These are phyloP conservation scores for Aspergillus sp. DNA, from an alignment of 2,329 filamentous ascomycete species.

Conservation along the genomic window DNA sequence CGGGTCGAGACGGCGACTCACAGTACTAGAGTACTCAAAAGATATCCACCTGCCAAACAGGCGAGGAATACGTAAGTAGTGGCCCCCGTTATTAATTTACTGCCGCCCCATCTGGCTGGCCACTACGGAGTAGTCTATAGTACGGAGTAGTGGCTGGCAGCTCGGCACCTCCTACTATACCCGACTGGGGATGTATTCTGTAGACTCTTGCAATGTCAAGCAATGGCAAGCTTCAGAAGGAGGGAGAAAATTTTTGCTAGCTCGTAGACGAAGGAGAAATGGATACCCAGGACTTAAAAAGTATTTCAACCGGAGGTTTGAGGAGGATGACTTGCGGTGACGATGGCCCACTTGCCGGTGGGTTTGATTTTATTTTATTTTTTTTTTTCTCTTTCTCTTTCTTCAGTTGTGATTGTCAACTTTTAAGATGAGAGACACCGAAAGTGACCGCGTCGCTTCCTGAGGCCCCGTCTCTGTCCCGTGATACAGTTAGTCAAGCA, in stretches of 20 bases:
- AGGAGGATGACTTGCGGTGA: constrained; percentile 1
- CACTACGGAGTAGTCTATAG: not conserved
- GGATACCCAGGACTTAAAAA: not conserved
- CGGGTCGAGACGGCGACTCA: not conserved
- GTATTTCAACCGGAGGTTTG: not conserved
- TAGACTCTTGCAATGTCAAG: not conserved
- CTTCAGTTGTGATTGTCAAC: not conserved
- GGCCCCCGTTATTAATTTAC: constrained; percentile 1
- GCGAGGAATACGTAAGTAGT: not conserved
- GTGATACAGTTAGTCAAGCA: no score
- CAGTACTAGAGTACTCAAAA: not conserved
- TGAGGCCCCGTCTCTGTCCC: not conserved
- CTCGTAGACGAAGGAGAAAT: not conserved
- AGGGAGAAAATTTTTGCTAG: not conserved
- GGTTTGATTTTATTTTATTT: no score
- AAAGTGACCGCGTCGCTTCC: not conserved
- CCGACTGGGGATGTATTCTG: not conserved
- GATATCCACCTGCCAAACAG: not conserved
- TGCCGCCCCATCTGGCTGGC: not conserved
- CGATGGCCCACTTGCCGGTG: constrained; percentile 1
- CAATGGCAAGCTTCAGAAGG: not conserved
- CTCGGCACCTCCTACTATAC: not conserved
- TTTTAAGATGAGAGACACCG: no score
- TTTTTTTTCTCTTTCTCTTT: no score
- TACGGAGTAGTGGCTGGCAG: not conserved